Evolutionary conservation across 805 yeast species (phyloP).

Genomic region (Pichia heedii): DNA sequence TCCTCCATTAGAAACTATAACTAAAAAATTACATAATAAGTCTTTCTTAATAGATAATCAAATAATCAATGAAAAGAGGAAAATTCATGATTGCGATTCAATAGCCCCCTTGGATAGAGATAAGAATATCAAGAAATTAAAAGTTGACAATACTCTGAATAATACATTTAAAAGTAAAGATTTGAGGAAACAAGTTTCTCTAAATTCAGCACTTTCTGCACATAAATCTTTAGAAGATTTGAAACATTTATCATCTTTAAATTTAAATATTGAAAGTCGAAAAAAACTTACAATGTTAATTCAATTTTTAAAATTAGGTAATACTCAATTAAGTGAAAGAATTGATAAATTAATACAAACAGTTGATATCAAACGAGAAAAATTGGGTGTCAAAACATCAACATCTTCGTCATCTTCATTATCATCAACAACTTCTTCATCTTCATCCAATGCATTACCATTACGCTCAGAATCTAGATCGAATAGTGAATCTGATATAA

Average conservation of each 20-base stretch:
- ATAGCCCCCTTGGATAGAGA: not conserved
- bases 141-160: not conserved
- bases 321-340: conserved; percentile 60
- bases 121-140: not conserved
- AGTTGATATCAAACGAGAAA: conserved; percentile 21
- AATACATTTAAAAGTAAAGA: not conserved
- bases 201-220: conserved; percentile 24
- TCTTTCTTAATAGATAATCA: no score
- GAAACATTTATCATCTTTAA: conserved; percentile 27
- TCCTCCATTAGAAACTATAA: not conserved
- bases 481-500: conserved; percentile 13
- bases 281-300: conserved; percentile 70
- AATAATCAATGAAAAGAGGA: no score
- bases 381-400: not conserved
- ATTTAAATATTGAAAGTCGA: conserved; percentile 52
- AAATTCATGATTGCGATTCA: no score
- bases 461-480: conserved; percentile 1
- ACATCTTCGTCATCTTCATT: no score
- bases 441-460: no score
- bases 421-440: not conserved
- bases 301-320: conserved; percentile 73
- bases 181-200: conserved; percentile 17
- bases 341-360: conserved; percentile 41
- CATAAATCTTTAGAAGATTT: conserved; percentile 26
- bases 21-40: not conserved